Conservation (phyloP, 805 yeast genomes). For the Saccharomycopsis microspora region DNA sequence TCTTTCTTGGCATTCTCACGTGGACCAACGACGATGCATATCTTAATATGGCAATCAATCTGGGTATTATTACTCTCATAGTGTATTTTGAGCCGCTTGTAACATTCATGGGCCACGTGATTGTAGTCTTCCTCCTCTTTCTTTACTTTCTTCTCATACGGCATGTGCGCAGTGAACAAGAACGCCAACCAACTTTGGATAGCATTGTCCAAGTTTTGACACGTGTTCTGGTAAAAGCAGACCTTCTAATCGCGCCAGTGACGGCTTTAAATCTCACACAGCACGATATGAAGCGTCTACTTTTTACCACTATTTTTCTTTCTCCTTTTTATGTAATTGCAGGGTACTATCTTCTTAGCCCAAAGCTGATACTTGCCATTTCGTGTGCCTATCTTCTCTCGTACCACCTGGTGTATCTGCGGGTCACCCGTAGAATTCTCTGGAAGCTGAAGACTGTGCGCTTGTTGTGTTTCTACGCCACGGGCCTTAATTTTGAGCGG, state of each 20-base stretch:
- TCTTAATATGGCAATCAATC: slow-evolving; percentile 54
- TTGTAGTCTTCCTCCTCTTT: slow-evolving; percentile 50
- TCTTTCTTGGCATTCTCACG: slow-evolving; percentile 59
- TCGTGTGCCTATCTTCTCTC: slow-evolving; percentile 41
- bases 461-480: slow-evolving; percentile 62
- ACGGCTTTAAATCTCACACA: slow-evolving; percentile 61
- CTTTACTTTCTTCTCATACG: slow-evolving; percentile 48
- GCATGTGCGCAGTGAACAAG: slow-evolving; percentile 43
- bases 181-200: slow-evolving; percentile 70
- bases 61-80: slow-evolving; percentile 43
- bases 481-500: slow-evolving; percentile 69
- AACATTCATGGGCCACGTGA: slow-evolving; percentile 72
- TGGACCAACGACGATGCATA: slow-evolving; percentile 88
- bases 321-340: slow-evolving; percentile 76
- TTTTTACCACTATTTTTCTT: slow-evolving; percentile 74
- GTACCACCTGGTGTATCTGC: slow-evolving; percentile 78
- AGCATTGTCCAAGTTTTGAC: slow-evolving; percentile 72
- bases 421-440: slow-evolving; percentile 70
- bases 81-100: slow-evolving; percentile 72
- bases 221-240: slow-evolving; percentile 63
- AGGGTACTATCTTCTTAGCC: slow-evolving; percentile 57
- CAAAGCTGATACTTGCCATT: slow-evolving; percentile 50
- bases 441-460: slow-evolving; percentile 77
- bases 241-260: slow-evolving; percentile 70
- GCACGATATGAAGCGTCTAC: slow-evolving; percentile 66